Percentiles rank a stretch among this genome's conserved stretches.
phyloP scores from a whole-genome alignment of 2,329 filamentous ascomycete species.

The Volutella citrinella region DNA sequence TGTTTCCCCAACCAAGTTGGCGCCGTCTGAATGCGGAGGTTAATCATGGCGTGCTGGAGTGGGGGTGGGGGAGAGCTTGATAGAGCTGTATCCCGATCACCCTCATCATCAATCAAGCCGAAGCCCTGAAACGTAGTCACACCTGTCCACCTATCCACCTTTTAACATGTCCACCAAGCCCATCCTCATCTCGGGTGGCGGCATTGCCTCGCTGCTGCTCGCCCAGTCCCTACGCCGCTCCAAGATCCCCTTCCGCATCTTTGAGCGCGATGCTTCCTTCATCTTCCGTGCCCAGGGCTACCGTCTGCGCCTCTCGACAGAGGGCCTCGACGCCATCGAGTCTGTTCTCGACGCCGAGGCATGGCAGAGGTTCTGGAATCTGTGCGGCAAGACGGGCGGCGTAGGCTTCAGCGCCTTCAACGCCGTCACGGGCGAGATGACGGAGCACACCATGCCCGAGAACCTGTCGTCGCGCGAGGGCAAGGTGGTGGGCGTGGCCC shows the following conservation, averaged over 20 bases:
- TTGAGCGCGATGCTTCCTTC: constrained; percentile 51
- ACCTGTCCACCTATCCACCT: too few species aligned
- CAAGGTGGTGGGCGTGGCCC: constrained; percentile 59
- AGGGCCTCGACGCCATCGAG: constrained; percentile 60
- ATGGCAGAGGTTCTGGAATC: constrained; percentile 56
- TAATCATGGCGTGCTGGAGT: too few species aligned
- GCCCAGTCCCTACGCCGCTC: constrained; percentile 40
- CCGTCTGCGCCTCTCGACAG: constrained; percentile 52
- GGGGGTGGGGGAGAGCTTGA: too few species aligned
- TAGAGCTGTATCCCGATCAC: too few species aligned
- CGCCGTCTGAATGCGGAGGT: too few species aligned
- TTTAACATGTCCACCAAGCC: constrained; percentile 29
- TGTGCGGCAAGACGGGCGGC: constrained; percentile 59
- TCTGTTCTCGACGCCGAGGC: constrained; percentile 46
- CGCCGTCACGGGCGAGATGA: constrained; percentile 49
- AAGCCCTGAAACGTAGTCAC: too few species aligned
- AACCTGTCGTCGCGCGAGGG: constrained; percentile 50
- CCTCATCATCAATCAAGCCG: too few species aligned
- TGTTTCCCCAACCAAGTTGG: too few species aligned
- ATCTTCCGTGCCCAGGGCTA: constrained; percentile 61
- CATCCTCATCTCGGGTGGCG: constrained; percentile 43
- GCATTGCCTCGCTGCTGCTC: constrained; percentile 41
- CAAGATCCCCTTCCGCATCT: constrained; percentile 51
- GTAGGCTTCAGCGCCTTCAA: constrained; percentile 48
- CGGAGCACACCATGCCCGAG: constrained; percentile 26